Evolutionary conservation across 2,329 filamentous ascomycete genomes (phyloP).

Genomic region (Chaetothyriales sp.): DNA sequence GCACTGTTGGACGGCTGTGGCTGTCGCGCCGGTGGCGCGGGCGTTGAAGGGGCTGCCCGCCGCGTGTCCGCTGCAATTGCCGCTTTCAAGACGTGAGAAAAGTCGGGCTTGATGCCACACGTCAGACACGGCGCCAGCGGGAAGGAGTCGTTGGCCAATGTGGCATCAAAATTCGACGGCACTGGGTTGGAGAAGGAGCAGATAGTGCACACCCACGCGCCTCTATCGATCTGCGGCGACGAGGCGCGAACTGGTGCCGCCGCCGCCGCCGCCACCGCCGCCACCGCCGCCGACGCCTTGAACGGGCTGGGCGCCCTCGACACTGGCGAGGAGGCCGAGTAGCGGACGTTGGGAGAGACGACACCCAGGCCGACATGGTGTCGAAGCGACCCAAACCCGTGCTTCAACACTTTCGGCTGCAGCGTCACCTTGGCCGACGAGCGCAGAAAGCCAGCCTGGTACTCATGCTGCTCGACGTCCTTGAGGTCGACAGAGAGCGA

Average conservation of each 20-base stretch:
- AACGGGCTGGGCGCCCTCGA: constrained; percentile 22
- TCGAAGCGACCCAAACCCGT: constrained; percentile 39
- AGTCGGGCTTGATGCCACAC: constrained; percentile 82
- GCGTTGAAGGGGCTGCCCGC: constrained; percentile 12
- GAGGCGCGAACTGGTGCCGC: not conserved
- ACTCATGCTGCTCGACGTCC: constrained; percentile 79
- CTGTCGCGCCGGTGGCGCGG: not conserved
- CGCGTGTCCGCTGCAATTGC: constrained; percentile 60
- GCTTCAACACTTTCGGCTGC: constrained; percentile 64
- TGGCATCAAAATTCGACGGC: constrained; percentile 83
- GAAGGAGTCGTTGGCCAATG: constrained; percentile 63
- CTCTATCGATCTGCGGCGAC: constrained; percentile 26
- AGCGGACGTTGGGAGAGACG: constrained; percentile 13
- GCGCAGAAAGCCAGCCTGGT: constrained; percentile 80
- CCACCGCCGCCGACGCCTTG: too few species aligned
- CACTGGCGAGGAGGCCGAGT: constrained; percentile 21
- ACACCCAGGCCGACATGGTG: constrained; percentile 34
- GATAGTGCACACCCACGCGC: constrained; percentile 91
- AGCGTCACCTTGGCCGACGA: constrained; percentile 89
- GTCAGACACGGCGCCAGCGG: constrained; percentile 75
- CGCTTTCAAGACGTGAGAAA: constrained; percentile 73
- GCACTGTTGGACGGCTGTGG: not conserved
- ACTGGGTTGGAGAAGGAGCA: constrained; percentile 91
- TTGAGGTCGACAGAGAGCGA: constrained; percentile 79
- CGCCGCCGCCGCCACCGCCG: too few species aligned